Conservation (phyloP, 768 basidiomycete species). For the Calvatia gigantea region DNA sequence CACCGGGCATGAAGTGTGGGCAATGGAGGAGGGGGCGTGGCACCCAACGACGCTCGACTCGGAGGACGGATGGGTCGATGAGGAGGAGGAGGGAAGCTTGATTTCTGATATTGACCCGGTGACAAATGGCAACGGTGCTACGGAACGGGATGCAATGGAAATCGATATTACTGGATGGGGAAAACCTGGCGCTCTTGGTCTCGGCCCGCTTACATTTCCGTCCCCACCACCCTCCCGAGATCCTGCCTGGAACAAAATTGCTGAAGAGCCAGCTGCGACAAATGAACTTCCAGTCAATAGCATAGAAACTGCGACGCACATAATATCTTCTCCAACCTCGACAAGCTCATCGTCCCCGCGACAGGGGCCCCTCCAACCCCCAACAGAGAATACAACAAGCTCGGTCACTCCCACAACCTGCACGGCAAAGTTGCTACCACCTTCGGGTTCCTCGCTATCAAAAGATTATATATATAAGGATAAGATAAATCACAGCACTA, state of each 20-base stretch:
- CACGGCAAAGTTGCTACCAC: neutral
- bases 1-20: conserved; percentile 40
- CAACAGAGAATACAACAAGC: neutral
- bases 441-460: neutral
- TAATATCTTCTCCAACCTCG: conserved; percentile 1
- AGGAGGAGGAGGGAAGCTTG: conserved; percentile 19
- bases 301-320: neutral
- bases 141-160: neutral
- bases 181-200: neutral
- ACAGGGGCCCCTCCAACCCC: neutral
- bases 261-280: conserved; percentile 1
- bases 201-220: neutral
- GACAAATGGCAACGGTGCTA: neutral
- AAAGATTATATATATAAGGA: conserved; percentile 14
- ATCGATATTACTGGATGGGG: conserved; percentile 1
- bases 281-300: neutral
- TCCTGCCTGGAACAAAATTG: neutral
- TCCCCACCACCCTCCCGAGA: conserved; percentile 6
- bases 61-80: conserved; percentile 34
- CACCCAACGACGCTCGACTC: conserved; percentile 40
- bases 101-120: conserved; percentile 10
- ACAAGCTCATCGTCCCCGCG: neutral
- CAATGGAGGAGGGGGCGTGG: conserved; percentile 45
- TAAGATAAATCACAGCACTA: neutral
- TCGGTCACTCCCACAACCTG: neutral